phyloP scores from a whole-genome alignment of 257 asterid species.

The Ocimum tenuiflorum region DNA sequence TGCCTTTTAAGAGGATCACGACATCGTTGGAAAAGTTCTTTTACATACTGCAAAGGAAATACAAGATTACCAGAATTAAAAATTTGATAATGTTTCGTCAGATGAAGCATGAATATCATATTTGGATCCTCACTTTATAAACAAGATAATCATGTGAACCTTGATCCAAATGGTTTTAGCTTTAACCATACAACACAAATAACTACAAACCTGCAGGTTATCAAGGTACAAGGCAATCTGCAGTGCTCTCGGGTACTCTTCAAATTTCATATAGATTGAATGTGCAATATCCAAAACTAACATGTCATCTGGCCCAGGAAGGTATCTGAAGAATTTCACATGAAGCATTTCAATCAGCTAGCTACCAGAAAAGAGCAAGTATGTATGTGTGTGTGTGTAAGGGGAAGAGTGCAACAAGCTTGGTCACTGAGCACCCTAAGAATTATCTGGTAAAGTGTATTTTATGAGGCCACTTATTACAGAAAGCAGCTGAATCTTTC shows the following conservation, averaged over 20 bases:
- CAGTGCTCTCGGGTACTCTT: slow-evolving; percentile 77
- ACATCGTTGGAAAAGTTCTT: slow-evolving; percentile 56
- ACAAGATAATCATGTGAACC: neutral
- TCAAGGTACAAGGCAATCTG: slow-evolving; percentile 74
- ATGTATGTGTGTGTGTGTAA: neutral
- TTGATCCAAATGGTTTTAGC: neutral
- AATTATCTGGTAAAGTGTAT: neutral
- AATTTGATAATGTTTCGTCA: neutral
- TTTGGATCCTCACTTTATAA: slow-evolving; percentile 3
- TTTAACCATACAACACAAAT: slow-evolving; percentile 5
- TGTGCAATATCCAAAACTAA: slow-evolving; percentile 74
- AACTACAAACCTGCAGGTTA: slow-evolving; percentile 60
- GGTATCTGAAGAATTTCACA: slow-evolving; percentile 48
- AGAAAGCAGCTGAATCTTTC: neutral
- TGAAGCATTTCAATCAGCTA: slow-evolving; percentile 13
- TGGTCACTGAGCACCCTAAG: neutral
- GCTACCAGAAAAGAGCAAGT: neutral
- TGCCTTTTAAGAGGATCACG: slow-evolving; percentile 47
- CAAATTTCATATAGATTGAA: slow-evolving; percentile 68
- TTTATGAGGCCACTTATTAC: neutral
- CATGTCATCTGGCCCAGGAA: slow-evolving; percentile 86
- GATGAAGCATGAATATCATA: neutral
- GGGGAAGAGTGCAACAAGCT: slow-evolving; percentile 4
- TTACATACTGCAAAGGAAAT: slow-evolving; percentile 58
- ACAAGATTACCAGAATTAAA: slow-evolving; percentile 5